phyloP scores from a whole-genome alignment of 306 rosid genomes.

The Erythrophleum fordii region DNA sequence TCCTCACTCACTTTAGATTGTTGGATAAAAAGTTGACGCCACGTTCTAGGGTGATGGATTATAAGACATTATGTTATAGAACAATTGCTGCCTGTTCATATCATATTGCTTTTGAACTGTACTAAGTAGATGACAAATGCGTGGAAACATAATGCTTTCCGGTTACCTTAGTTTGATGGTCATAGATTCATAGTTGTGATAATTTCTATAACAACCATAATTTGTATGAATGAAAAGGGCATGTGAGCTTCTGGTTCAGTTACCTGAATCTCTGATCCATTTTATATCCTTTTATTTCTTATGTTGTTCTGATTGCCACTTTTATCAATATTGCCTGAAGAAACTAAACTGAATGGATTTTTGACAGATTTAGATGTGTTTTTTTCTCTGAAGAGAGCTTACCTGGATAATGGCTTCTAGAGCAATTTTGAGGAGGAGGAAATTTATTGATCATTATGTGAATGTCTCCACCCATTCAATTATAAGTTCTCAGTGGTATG shows the following conservation, averaged over 20 bases:
- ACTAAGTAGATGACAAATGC: background rate
- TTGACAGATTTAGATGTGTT: slow-evolving; percentile 28
- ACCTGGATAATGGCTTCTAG: slow-evolving; percentile 60
- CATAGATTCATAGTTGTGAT: background rate
- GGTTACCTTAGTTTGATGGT: background rate
- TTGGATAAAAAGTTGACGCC: background rate
- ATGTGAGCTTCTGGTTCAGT: background rate
- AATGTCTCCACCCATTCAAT: slow-evolving; percentile 40
- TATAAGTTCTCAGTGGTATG: slow-evolving; percentile 45
- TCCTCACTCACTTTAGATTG: background rate
- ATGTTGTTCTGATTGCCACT: slow-evolving; percentile 1
- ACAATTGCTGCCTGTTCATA: background rate
- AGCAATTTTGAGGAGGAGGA: slow-evolving; percentile 66
- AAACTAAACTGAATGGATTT: slow-evolving; percentile 10
- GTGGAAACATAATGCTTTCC: background rate
- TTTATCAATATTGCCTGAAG: background rate
- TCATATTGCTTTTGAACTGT: background rate
- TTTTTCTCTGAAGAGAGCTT: slow-evolving; percentile 14
- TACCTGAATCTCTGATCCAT: background rate
- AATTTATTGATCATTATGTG: slow-evolving; percentile 43
- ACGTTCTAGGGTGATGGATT: background rate
- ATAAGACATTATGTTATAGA: background rate
- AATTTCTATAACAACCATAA: background rate
- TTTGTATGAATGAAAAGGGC: background rate
- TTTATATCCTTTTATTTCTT: background rate